Percentiles rank a stretch among this genome's conserved stretches.
These are phyloP conservation scores for Recurvomyces mirabilis DNA, from an alignment of 495 filamentous ascomycete species.

Conservation along the genomic window DNA sequence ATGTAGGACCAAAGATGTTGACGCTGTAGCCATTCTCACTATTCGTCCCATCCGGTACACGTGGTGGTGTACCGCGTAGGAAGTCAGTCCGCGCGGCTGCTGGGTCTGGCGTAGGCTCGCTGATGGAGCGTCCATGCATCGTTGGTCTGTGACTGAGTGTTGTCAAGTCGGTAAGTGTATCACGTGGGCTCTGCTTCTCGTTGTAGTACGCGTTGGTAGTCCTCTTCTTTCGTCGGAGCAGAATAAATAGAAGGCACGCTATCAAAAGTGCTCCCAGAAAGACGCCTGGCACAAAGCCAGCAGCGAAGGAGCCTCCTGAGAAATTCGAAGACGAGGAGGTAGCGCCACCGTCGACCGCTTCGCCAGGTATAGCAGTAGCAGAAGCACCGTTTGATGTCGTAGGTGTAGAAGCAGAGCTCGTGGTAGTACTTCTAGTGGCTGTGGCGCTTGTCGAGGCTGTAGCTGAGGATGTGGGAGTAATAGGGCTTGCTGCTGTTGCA, in stretches of 20 bases:
- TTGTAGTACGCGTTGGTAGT: constrained; percentile 24
- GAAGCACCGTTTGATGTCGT: too few relatives aligned
- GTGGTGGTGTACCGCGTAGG: constrained; percentile 32
- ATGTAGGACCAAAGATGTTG: neutral
- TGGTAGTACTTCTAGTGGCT: neutral
- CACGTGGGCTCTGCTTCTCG: constrained; percentile 7
- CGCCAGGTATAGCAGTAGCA: constrained; percentile 24
- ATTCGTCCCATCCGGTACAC: constrained; percentile 3
- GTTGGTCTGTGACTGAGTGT: constrained; percentile 27
- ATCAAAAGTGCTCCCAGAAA: constrained; percentile 41
- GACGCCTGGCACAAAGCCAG: constrained; percentile 56
- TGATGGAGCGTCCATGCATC: constrained; percentile 31
- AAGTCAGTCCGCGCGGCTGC: constrained; percentile 48
- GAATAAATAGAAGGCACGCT: constrained; percentile 35
- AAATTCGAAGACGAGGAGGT: too few relatives aligned
- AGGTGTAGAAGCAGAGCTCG: neutral
- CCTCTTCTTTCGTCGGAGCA: constrained; percentile 28
- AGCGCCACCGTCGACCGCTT: too few relatives aligned
- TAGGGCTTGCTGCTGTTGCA: constrained; percentile 2
- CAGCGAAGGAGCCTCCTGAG: constrained; percentile 43
- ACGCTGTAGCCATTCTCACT: constrained; percentile 7
- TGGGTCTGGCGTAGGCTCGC: constrained; percentile 43
- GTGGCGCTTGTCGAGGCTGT: neutral
- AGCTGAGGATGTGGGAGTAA: neutral
- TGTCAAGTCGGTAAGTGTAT: constrained; percentile 17